Percentiles rank a stretch among this genome's conserved stretches.
These are phyloP conservation scores for Aspergillus sparsus DNA, from an alignment of 495 filamentous ascomycete species.

Conservation along the genomic window DNA sequence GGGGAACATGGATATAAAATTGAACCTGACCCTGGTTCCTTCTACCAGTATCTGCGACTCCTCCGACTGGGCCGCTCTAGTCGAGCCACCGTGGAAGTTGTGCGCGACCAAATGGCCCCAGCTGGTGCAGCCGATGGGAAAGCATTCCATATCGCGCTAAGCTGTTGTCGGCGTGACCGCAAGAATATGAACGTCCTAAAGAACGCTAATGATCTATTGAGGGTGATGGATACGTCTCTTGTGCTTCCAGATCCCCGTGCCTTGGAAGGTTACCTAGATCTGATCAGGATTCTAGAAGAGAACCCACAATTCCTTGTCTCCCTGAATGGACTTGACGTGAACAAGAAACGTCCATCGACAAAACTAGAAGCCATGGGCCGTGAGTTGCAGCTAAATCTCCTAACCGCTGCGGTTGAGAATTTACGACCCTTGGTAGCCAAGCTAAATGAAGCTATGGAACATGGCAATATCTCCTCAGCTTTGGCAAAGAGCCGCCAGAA, in stretches of 20 bases:
- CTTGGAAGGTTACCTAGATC: conserved; percentile 33
- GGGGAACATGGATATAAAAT: conserved; percentile 46
- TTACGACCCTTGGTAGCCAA: conserved; percentile 34
- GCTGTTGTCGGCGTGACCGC: conserved; percentile 66
- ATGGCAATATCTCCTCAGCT: conserved; percentile 7
- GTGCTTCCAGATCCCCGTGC: conserved; percentile 39
- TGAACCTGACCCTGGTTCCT: conserved; percentile 68
- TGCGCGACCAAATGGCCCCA: conserved; percentile 52
- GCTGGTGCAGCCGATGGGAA: conserved; percentile 40
- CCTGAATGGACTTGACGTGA: conserved; percentile 29
- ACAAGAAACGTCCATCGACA: conserved; percentile 10
- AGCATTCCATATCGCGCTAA: conserved; percentile 71
- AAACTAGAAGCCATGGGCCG: conserved; percentile 29
- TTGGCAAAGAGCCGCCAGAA: not conserved
- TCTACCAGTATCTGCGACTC: conserved; percentile 64
- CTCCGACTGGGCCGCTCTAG: conserved; percentile 65
- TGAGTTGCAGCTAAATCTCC: conserved; percentile 33
- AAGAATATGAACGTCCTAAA: conserved; percentile 63
- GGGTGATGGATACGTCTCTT: conserved; percentile 50
- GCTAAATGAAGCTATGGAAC: conserved; percentile 32
- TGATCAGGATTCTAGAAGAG: conserved; percentile 26
- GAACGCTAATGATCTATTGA: conserved; percentile 57
- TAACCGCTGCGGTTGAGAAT: conserved; percentile 23
- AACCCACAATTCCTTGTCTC: conserved; percentile 37
- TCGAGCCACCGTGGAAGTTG: conserved; percentile 49